Conservation (phyloP, 2,329 filamentous ascomycete genomes). For the Triangularia verruculosa region DNA sequence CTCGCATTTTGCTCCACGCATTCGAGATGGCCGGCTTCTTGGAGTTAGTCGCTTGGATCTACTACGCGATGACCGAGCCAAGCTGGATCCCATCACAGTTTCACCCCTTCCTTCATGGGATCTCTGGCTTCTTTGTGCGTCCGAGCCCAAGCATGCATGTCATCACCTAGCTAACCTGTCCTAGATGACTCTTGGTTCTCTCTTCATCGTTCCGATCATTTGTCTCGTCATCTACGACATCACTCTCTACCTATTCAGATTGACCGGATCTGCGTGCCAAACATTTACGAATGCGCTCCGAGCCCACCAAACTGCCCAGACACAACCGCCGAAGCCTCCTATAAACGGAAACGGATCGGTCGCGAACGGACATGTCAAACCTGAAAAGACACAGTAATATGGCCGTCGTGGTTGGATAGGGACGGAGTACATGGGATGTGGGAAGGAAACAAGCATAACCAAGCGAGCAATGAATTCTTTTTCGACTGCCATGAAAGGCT, state of each 20-base stretch:
- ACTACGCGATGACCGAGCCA: conserved; percentile 12
- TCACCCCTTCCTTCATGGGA: conserved; percentile 22
- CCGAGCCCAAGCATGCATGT: neutral
- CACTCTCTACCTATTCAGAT: conserved; percentile 52
- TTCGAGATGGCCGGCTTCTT: neutral
- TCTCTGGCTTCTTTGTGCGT: conserved; percentile 32
- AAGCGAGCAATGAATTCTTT: neutral
- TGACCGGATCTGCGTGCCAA: conserved; percentile 29
- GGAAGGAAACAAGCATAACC: neutral
- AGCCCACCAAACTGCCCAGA: neutral
- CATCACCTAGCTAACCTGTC: neutral
- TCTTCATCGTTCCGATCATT: conserved; percentile 46
- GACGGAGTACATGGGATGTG: neutral
- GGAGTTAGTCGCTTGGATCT: neutral
- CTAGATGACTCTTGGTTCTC: conserved; percentile 44
- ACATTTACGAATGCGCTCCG: neutral
- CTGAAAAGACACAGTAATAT: neutral
- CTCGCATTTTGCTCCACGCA: neutral
- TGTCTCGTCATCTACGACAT: conserved; percentile 51
- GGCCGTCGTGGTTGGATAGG: neutral
- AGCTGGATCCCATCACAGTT: conserved; percentile 23
- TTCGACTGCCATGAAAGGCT: neutral
- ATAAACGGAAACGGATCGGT: conserved; percentile 3
- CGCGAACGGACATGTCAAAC: neutral
- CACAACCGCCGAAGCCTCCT: neutral